Evolutionary conservation across 345 rosid genomes (phyloP).

Genomic region (Sisymbrium altissimum): DNA sequence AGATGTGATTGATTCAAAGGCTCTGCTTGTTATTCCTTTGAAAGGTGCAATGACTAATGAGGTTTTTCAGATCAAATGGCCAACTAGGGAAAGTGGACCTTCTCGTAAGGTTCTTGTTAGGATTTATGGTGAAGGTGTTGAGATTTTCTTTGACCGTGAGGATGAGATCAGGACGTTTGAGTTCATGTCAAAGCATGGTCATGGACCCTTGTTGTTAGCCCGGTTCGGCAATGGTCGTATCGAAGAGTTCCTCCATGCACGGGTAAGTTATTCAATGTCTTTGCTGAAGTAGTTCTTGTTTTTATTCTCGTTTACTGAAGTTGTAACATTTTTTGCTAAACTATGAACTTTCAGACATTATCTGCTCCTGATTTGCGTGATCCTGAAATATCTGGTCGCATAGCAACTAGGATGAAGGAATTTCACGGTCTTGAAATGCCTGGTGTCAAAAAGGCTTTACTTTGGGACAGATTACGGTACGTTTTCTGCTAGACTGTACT

Average conservation of each 20-base stretch:
- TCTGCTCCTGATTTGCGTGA: conserved; percentile 80
- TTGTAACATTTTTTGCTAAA: not conserved
- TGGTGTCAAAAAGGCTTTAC: conserved; percentile 49
- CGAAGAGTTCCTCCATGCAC: conserved; percentile 85
- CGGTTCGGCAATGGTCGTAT: conserved; percentile 76
- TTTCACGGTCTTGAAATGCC: conserved; percentile 85
- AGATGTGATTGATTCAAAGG: conserved; percentile 57
- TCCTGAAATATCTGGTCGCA: conserved; percentile 57
- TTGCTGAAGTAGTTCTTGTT: not conserved
- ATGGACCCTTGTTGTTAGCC: conserved; percentile 83
- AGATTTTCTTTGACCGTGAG: conserved; percentile 69
- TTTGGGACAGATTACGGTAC: conserved; percentile 87
- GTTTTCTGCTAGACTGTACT: conserved; percentile 6
- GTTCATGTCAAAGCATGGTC: conserved; percentile 81
- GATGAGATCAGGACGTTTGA: conserved; percentile 84
- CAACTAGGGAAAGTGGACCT: conserved; percentile 38
- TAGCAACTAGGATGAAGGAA: conserved; percentile 82
- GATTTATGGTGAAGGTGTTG: conserved; percentile 94
- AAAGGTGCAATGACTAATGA: conserved; percentile 94
- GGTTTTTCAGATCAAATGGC: conserved; percentile 88
- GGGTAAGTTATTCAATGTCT: conserved; percentile 44
- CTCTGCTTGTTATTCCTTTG: conserved; percentile 56
- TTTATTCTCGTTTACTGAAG: not conserved
- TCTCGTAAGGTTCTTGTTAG: conserved; percentile 62
- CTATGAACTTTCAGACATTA: conserved; percentile 53